Evolutionary conservation across 2,329 filamentous ascomycete genomes (phyloP), one percentile per base, ranked within the genome.

Genomic region (Penicillium polonicum): DNA sequence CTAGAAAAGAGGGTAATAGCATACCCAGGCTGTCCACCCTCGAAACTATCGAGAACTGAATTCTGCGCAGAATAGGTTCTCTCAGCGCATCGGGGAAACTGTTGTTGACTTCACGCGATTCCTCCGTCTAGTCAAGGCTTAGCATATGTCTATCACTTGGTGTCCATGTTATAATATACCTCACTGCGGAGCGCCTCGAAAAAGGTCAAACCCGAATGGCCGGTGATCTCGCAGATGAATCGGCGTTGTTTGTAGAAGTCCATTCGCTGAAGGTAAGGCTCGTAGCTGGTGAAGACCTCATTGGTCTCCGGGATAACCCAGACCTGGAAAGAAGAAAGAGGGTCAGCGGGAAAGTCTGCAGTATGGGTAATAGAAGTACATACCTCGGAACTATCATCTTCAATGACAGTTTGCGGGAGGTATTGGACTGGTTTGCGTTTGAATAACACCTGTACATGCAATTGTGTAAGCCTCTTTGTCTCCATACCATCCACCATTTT

Each of bases 141-240:
- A 62, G 57, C 53, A 53, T 23, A 21, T 50, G 39, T 44, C 52
- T 39, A 49, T 41, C 2, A 57, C 23, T 43, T 46, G 39, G 60
- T 33, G 54, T 52, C 19, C 21, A 15, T 25, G 13, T 21, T 45
- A 49, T 55, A 55, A 79, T 87, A 64, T 83, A 95, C 91, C 85
- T 97, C 92, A 78, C 91, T 96, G 75, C 90, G 87, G 31, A 93
- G 83, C 27, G 94, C 94, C 65, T 96, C 91, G 70, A 97, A 97
- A 75, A 95, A 99, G 4, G 86, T 93, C 64, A 97, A 81, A 52
- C 89, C 89, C 31, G 92, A 95, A 74, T 96, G 93, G 53, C 94
- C 94, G 13, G 92, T 96, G 64, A 97, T 95, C 72, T 96, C 90
- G 76, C 95, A 96, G 60, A 95, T 96, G 75, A 97, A 99, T 55